Base-by-base conservation (phyloP, 208 protist genomes). In the Leishmania turanica region DNA sequence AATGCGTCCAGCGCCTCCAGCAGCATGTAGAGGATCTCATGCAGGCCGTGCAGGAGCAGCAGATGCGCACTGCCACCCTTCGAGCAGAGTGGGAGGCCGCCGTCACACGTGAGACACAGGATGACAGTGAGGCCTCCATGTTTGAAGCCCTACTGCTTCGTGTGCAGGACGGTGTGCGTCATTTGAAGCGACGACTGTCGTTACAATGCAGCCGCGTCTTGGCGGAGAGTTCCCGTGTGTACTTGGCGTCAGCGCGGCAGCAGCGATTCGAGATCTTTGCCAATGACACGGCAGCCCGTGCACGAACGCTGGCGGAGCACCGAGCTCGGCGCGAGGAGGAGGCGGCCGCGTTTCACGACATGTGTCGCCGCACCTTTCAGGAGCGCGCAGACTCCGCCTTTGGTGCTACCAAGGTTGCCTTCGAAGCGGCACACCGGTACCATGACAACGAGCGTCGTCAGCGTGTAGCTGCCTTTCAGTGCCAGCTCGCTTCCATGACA, bases 391-490 rank as follows among this genome's bases (percentile, higher is more conserved):
- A 86, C 65, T 45, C 64, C 15, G 77, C 79, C 24, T 82, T 86
- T 56, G 82, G 82, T 21, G 60, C 65, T 0, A 11, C 82, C 49
- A 86, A 86, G 54, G 56, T 37, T 0, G n/a, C 53, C 8, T 0
- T 82, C 27, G 78, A 86, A 62, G 66, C 70, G 45, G 73, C 73
- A 1, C 78, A 71, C 7, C 82, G 65, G 1, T 73, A 72, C 40
- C 42, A 58, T 15, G 8, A 64, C n/a, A 49, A 54, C 45, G 82
- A 86, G 58, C 73, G 74, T 19, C 24, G 51, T 21, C 82, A 86
- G 65, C 82, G 82, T 11, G 60, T 86, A 15, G 51, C 72, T 15
- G 64, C 73, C 19, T 86, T 86, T 5, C 77, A 86, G 45, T 68
- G 65, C 0, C 77, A 53, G 13, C 53, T 86, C 42, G 72, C 42